These are phyloP conservation scores for Rhazya stricta DNA, from an alignment of 257 asterid species.

Conservation along the genomic window DNA sequence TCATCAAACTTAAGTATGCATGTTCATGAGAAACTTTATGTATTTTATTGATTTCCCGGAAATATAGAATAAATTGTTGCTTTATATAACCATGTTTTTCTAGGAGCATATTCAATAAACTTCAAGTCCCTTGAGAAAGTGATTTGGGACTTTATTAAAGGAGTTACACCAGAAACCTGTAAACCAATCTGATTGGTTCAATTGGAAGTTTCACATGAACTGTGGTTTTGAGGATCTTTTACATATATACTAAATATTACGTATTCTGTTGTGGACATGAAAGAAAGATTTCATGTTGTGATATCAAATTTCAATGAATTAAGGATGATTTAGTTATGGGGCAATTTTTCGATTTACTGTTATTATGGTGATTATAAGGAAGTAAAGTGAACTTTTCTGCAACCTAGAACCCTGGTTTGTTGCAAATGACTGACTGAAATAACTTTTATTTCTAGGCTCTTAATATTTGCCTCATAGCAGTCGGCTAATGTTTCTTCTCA, in stretches of 20 bases:
- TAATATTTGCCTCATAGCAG: neutral
- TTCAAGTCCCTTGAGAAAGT: constrained; percentile 1
- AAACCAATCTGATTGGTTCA: too few species aligned
- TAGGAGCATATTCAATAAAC: neutral
- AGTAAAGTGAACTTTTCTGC: neutral
- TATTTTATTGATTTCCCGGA: neutral
- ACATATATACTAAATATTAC: neutral
- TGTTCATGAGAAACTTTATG: neutral
- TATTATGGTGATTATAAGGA: neutral
- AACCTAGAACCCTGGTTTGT: neutral
- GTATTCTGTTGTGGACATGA: neutral
- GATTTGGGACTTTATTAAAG: neutral
- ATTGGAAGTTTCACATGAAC: neutral
- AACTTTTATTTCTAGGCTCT: neutral
- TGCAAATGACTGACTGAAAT: neutral
- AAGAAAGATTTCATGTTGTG: neutral
- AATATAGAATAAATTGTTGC: neutral
- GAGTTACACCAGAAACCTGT: neutral
- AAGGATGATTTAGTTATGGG: neutral
- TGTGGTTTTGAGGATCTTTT: neutral
- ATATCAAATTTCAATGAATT: neutral
- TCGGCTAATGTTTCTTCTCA: neutral
- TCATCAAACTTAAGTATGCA: neutral
- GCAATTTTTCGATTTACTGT: neutral
- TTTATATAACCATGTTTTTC: neutral